Evolutionary conservation across 1,139 yeast genomes (phyloP), one percentile per base, ranked within the genome.

Genomic region (Lodderomyces jiufengensis): DNA sequence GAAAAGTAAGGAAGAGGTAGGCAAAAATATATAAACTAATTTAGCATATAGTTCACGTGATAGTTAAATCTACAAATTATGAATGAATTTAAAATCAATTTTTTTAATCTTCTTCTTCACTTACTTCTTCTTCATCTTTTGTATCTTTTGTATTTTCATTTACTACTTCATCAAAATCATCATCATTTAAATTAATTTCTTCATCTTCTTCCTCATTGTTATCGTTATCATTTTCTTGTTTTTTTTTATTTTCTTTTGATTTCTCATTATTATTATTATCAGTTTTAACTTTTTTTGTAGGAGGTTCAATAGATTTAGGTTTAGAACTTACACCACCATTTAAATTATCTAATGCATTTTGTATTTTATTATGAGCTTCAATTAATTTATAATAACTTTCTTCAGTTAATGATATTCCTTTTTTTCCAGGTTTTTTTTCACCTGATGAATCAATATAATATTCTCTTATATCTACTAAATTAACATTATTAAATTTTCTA

Each of bases 401-500:
- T 46, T 73, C 79, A 1, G 88, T 81, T 39, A 87, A 60, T 1
- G 95, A 78, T 20, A 87, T 84, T 1, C 96, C 95, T 66, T 87
- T 87, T 52, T 79, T 80, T 0, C 95, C 95, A 0, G 96, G 97
- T 44, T 66, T 69, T 60, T 76, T 66, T 41, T 76, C 81, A 9
- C 76, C 68, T 3, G 68, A 71, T 34, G 76, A 73, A 48, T 80
- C 87, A 39, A 70, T 59, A 59, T 84, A 87, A 61, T 68, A 86
- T 55, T 88, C 95, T 39, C 96, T 72, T 38, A 87, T 84, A 50
- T 87, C 95, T 10, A 88, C 76, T 46, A 86, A 61, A 33, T 73
- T 76, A 42, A 66, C 63, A 36, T 78, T 78, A 36, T 83, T 79
- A 66, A 78, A 87, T 48, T 73, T 73, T 38, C 87, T 71, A 18